Evolutionary conservation across 306 rosid genomes (phyloP), one percentile per base, ranked within the genome.

Genomic region (Rosa persica): DNA sequence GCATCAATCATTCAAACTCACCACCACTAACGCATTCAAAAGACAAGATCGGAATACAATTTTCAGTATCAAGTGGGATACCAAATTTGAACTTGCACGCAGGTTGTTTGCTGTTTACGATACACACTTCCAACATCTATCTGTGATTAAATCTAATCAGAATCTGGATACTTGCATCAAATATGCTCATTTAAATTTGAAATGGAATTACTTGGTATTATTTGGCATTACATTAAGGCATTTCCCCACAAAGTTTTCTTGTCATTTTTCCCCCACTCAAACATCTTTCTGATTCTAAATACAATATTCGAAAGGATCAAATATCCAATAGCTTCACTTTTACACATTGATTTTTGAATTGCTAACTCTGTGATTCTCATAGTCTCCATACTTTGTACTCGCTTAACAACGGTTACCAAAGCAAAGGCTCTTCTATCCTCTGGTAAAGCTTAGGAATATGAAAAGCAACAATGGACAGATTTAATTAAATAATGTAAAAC

Each of bases 381-480:
- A 6, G n/a, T 6, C 72, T 30, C 72, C 79, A 44, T 64, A 62
- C 62, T 64, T n/a, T 19, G 38, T 75, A 44, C 48, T 62, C 30
- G 7, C 0, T 22, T 60, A 12, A 17, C 58, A 61, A 76, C 79
- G 79, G 79, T 76, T n/a, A 76, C 48, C 70, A 20, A 43, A 76
- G 72, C 72, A 64, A 61, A 75, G 70, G 71, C 71, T 38, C 38
- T 68, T 68, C 10, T 42, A n/a, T 68, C 51, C 72, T 42, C 52
- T 22, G 36, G 12, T 42, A 60, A 75, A 75, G 78, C 78, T 17
- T 75, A 62, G 47, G 47, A 6, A 62, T 62, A 47, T 46, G 61
- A 76, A 76, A 76, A 76, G 79, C 61, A 62, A 76, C 79, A 76
- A 76, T 19, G 23, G 70, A 12, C 71, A 19, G 13, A 62, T 34